A percentile compares a stretch with the other conserved stretches of the same genome.
Conservation (phyloP, 768 basidiomycete genomes). For the Cytidiella melzeri region DNA sequence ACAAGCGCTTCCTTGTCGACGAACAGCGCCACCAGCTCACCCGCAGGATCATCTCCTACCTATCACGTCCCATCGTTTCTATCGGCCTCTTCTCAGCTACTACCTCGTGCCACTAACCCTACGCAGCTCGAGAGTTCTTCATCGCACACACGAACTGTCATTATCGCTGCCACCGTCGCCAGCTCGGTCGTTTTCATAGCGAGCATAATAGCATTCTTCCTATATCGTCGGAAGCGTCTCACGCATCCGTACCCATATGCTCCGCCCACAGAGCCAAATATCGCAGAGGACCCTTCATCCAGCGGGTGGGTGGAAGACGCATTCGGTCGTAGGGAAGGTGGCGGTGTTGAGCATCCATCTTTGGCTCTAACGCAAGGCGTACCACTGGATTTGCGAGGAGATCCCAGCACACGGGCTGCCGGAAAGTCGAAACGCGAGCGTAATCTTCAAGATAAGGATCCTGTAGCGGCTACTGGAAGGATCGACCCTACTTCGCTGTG, state of each 20-base stretch:
- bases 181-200: background rate
- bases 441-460: too few species aligned
- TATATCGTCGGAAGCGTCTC: background rate
- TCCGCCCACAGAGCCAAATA: background rate
- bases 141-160: conserved; percentile 7
- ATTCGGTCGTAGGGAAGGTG: background rate
- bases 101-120: background rate
- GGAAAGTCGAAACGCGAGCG: background rate
- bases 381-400: background rate
- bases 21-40: background rate
- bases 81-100: background rate
- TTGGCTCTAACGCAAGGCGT: background rate
- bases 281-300: conserved; percentile 1
- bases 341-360: background rate
- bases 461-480: background rate
- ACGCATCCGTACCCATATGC: background rate
- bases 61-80: background rate
- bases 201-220: background rate
- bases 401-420: background rate
- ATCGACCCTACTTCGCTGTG: background rate
- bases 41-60: background rate
- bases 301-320: conserved; percentile 11
- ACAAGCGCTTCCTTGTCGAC: background rate
- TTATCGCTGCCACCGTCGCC: conserved; percentile 5
- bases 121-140: background rate